phyloP scores from a whole-genome alignment of 768 basidiomycete genomes.

The Leccinum aurantiacum region DNA sequence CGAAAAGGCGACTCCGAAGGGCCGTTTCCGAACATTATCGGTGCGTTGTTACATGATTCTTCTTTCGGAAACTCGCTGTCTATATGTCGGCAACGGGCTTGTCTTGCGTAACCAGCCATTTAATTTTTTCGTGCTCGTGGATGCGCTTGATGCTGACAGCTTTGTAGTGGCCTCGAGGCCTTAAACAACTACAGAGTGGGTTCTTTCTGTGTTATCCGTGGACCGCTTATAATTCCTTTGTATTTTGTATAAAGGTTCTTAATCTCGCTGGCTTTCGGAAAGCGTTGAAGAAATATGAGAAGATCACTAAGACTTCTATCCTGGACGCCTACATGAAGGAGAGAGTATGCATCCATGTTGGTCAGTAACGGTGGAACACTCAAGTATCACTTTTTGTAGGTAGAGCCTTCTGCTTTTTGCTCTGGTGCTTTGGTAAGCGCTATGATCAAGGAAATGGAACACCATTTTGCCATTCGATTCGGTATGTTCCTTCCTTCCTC shows the following conservation, averaged over 20 bases:
- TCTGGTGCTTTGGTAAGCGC: slow-evolving; percentile 56
- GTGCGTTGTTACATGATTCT: slow-evolving; percentile 34
- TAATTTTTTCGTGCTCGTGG: neutral
- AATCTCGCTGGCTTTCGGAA: slow-evolving; percentile 92
- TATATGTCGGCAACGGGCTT: neutral
- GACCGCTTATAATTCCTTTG: neutral
- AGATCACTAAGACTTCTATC: slow-evolving; percentile 68
- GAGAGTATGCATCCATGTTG: slow-evolving; percentile 44
- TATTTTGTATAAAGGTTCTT: slow-evolving; percentile 52
- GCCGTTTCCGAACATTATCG: slow-evolving; percentile 85
- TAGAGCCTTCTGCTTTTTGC: slow-evolving; percentile 67
- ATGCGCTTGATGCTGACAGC: slow-evolving; percentile 11
- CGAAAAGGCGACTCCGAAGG: slow-evolving; percentile 82
- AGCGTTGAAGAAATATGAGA: slow-evolving; percentile 84
- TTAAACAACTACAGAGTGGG: slow-evolving; percentile 85
- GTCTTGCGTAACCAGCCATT: neutral
- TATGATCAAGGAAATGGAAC: slow-evolving; percentile 77
- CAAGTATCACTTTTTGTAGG: slow-evolving; percentile 36
- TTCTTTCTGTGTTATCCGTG: neutral
- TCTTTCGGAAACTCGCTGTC: neutral
- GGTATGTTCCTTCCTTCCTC: slow-evolving; percentile 44
- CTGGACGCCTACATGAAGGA: slow-evolving; percentile 80
- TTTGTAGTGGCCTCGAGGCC: slow-evolving; percentile 67
- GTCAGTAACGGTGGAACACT: neutral
- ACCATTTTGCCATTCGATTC: slow-evolving; percentile 73